These are phyloP conservation scores for Corymbia citriodora DNA, from an alignment of 441 rosid species.

Conservation along the genomic window DNA sequence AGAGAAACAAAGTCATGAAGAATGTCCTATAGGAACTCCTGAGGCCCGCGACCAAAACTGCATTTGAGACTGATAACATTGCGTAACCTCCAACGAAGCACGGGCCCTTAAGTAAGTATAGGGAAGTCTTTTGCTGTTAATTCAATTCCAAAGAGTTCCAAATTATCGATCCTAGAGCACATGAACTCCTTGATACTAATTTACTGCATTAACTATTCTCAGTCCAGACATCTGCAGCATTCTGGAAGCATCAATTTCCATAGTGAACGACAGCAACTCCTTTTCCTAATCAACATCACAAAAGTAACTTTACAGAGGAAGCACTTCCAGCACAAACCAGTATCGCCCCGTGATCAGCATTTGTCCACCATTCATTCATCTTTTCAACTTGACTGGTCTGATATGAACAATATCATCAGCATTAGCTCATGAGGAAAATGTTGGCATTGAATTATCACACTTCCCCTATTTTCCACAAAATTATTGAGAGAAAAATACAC, in stretches of 20 bases:
- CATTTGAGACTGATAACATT: background rate
- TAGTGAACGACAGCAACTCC: background rate
- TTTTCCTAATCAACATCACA: background rate
- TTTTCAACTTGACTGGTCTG: background rate
- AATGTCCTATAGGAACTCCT: background rate
- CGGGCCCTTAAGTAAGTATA: background rate
- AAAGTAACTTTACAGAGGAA: background rate
- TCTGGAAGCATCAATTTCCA: background rate
- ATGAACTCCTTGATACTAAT: background rate
- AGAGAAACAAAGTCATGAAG: background rate
- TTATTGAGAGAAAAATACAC: background rate
- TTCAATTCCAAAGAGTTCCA: background rate
- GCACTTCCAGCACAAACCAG: background rate
- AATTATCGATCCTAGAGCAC: background rate
- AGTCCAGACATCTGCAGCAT: background rate
- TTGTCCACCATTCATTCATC: background rate
- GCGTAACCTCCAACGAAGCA: background rate
- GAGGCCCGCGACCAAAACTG: background rate
- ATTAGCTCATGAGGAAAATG: background rate
- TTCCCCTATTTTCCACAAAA: background rate
- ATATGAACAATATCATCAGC: background rate
- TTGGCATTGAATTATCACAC: background rate
- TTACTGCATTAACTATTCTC: background rate
- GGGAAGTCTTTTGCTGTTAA: background rate
- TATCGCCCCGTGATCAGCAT: background rate